Evolutionary conservation across 495 filamentous ascomycete species (phyloP), one percentile per base, ranked within the genome.

Genomic region (Xylaria cubensis): DNA sequence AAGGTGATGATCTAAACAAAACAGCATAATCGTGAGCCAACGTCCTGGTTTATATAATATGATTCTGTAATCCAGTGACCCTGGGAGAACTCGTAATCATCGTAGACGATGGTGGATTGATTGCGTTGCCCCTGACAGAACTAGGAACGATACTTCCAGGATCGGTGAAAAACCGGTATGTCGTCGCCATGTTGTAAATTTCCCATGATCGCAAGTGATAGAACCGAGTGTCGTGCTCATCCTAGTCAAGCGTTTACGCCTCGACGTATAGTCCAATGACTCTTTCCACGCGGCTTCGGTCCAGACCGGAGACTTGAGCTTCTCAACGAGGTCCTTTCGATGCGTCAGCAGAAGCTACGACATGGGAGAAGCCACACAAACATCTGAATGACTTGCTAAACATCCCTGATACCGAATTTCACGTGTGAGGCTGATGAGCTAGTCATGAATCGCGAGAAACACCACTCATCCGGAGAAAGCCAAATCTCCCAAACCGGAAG

Each of bases 401-500:
- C 15, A 67, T 56, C 48, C 65, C 21, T 26, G 15, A 44, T 42
- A n/a, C 50, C 44, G n/a, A 7, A 8, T 56, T 32, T 36, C 65
- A 32, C 32, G 34, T 36, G 65, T n/a, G 50, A 67, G 65, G 50
- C 65, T 56, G 65, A 67, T 67, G 65, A 67, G 44, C 1, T 24
- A 42, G 34, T 19, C 46, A 7, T 29, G 26, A 32, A 50, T 12
- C 65, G 17, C 6, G 21, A 66, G 19, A n/a, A n/a, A 2, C 17
- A 51, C 34, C 32, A 3, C 44, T 66, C 64, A 21, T 32, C 17
- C 21, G 21, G 50, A 36, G n/a, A 67, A 56, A 42, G 50, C 32
- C 8, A 67, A 67, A 67, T 67, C 48, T 41, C 65, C 65, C 41
- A 32, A 67, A 67, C 29, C 42, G 65, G 65, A 56, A 50, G 50